Evolutionary conservation across 2,329 filamentous ascomycete species (phyloP).

Genomic region (Cyphellophora europaea): DNA sequence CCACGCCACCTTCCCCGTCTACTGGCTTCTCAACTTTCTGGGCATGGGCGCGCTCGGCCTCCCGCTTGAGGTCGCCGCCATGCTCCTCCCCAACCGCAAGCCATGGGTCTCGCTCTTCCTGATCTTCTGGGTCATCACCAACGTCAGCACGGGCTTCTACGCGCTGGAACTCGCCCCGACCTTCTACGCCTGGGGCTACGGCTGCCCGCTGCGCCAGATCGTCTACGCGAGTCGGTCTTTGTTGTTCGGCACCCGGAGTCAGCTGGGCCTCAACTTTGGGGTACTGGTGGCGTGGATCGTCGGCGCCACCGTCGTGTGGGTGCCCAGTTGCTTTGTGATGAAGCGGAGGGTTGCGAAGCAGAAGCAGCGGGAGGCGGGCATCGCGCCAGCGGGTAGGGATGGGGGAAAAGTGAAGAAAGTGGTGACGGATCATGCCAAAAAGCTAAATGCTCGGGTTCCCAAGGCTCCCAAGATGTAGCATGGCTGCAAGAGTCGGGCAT

Average conservation of each 20-base stretch:
- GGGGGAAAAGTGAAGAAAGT: too few species aligned
- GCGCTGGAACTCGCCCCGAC: conserved; percentile 47
- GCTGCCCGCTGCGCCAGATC: conserved; percentile 54
- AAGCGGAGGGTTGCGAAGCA: conserved; percentile 27
- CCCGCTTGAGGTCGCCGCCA: conserved; percentile 56
- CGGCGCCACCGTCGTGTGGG: conserved; percentile 44
- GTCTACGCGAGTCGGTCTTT: conserved; percentile 53
- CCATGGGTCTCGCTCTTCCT: conserved; percentile 53
- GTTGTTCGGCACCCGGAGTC: conserved; percentile 49
- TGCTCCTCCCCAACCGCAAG: conserved; percentile 43
- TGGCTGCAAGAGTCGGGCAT: too few species aligned
- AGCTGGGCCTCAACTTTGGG: conserved; percentile 52
- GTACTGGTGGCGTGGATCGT: conserved; percentile 50
- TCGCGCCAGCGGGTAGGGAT: too few species aligned
- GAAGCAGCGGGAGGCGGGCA: conserved; percentile 3
- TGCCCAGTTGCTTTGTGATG: conserved; percentile 35
- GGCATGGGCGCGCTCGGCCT: conserved; percentile 56
- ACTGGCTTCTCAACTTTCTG: conserved; percentile 55
- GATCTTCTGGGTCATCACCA: conserved; percentile 60
- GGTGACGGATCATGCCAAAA: too few species aligned
- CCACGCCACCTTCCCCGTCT: conserved; percentile 49
- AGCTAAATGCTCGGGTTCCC: too few species aligned
- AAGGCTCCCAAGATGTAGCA: too few species aligned
- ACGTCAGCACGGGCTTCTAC: conserved; percentile 53
- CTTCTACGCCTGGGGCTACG: conserved; percentile 56